Evolutionary conservation across 345 rosid species (phyloP).

Genomic region (Eucalyptus coolabah): DNA sequence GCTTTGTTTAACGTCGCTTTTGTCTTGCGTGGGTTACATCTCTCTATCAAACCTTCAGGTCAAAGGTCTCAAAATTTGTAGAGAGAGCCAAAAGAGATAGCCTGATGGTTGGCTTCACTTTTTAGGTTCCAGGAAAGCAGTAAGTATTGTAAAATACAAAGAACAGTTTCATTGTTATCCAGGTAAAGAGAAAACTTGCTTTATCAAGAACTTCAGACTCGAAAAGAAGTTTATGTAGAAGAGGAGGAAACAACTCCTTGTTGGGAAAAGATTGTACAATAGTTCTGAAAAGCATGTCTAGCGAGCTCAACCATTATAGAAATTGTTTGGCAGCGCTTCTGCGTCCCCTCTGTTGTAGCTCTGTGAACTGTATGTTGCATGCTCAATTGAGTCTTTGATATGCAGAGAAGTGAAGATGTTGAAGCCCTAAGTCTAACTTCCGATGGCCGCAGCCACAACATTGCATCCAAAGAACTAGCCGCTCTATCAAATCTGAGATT

Average conservation of each 20-base stretch:
- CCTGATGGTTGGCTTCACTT: neutral
- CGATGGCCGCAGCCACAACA: fast-evolving
- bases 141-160: neutral
- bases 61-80: neutral
- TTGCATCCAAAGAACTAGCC: neutral
- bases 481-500: neutral
- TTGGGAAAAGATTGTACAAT: neutral
- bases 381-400: neutral
- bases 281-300: neutral
- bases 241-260: neutral
- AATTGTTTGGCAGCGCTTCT: neutral
- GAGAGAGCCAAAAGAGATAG: neutral
- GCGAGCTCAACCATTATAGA: neutral
- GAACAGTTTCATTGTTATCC: neutral
- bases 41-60: neutral
- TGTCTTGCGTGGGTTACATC: neutral
- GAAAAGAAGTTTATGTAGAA: neutral
- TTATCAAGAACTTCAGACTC: neutral
- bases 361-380: neutral
- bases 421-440: neutral
- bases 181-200: neutral
- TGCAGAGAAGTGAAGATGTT: neutral
- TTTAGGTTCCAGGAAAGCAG: neutral
- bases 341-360: neutral
- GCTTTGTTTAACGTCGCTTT: neutral